These are phyloP conservation scores for Perilla frutescens DNA, from an alignment of 257 asterid genomes.

Conservation along the genomic window DNA sequence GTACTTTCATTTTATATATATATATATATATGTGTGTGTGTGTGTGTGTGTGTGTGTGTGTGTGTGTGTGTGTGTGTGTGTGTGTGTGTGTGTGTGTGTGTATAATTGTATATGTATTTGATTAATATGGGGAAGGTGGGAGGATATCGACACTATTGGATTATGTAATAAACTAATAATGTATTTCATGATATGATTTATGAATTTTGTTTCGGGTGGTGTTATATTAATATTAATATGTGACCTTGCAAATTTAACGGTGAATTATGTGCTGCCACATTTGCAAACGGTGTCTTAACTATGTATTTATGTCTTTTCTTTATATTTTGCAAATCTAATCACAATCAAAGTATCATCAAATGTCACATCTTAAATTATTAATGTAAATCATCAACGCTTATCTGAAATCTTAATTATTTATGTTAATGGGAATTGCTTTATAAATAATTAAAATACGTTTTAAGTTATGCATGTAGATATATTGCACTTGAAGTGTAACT, in stretches of 20 bases:
- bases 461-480: no score
- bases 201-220: background rate
- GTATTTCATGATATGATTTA: background rate
- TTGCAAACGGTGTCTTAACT: background rate
- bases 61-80: no score
- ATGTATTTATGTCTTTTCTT: background rate
- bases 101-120: background rate
- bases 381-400: background rate
- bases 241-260: background rate
- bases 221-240: background rate
- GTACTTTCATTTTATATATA: background rate
- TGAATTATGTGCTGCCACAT: background rate
- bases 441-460: no score
- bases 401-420: background rate
- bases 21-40: no score
- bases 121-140: background rate
- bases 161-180: background rate
- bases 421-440: no score
- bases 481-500: no score
- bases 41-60: no score
- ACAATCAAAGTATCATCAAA: background rate
- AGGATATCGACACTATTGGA: background rate
- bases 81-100: no score
- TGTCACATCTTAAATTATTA: background rate
- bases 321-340: slow-evolving; percentile 10